A percentile compares a stretch with the other conserved stretches of the same genome.
phyloP scores from a whole-genome alignment of 2,329 filamentous ascomycete genomes.

The Thielaviopsis musarum region DNA sequence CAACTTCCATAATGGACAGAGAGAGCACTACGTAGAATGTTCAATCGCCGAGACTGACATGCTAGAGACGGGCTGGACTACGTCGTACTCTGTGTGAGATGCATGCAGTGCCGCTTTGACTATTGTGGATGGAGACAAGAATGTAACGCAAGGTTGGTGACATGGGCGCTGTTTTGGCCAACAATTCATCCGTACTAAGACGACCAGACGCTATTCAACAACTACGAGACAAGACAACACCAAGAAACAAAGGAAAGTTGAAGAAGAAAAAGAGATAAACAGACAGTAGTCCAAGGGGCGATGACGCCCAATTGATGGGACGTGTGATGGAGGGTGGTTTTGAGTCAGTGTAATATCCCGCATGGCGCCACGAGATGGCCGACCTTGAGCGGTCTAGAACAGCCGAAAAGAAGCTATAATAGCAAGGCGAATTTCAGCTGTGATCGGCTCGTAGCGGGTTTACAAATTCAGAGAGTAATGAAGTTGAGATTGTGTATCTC shows the following conservation, averaged over 20 bases:
- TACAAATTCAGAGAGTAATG: not conserved
- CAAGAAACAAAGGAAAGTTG: not conserved
- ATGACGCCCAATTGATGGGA: not conserved
- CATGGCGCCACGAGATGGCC: not conserved
- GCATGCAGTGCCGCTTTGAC: not conserved
- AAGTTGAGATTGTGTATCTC: not conserved
- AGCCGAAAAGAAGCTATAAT: not conserved
- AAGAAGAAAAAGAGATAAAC: not conserved
- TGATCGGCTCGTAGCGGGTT: not conserved
- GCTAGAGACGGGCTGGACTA: not conserved
- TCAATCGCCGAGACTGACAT: not conserved
- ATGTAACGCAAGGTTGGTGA: not conserved
- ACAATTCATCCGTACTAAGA: not conserved
- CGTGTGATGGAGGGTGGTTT: not conserved
- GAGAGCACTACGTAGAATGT: not conserved
- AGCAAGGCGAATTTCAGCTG: not conserved
- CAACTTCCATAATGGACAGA: not conserved
- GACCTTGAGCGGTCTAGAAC: not conserved
- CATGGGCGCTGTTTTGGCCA: not conserved
- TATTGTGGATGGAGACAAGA: not conserved
- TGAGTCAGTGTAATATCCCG: not conserved
- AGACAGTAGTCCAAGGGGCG: not conserved
- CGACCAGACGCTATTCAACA: not conserved
- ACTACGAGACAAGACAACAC: not conserved
- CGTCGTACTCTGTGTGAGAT: too few relatives aligned